phyloP scores from a whole-genome alignment of 2,329 filamentous ascomycete species.

The Chrysoporthe deuterocubensis region DNA sequence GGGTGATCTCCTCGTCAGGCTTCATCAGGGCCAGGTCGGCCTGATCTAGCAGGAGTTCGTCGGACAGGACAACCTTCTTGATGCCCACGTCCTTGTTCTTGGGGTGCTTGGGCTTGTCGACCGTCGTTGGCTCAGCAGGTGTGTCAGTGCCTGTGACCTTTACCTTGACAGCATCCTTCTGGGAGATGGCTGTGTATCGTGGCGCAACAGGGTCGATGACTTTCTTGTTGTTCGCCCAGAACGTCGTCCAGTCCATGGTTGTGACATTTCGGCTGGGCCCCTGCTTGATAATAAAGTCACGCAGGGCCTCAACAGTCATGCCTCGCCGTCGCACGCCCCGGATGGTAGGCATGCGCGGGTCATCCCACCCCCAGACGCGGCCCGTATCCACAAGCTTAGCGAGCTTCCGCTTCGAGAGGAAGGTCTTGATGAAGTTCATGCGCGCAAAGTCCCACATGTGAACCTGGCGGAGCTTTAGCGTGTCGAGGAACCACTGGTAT shows the following conservation, averaged over 20 bases:
- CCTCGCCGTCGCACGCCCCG: slow-evolving; percentile 78
- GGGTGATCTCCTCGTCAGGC: slow-evolving; percentile 86
- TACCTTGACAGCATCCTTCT: slow-evolving; percentile 73
- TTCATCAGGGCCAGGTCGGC: slow-evolving; percentile 82
- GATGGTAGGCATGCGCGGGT: slow-evolving; percentile 84
- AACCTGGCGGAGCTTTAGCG: slow-evolving; percentile 73
- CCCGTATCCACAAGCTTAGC: slow-evolving; percentile 80
- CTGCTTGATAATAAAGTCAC: slow-evolving; percentile 84
- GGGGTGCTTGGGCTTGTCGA: slow-evolving; percentile 83
- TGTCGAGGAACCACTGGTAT: slow-evolving; percentile 84
- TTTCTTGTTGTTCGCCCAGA: slow-evolving; percentile 79
- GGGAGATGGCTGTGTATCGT: slow-evolving; percentile 73
- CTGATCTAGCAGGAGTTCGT: slow-evolving; percentile 81
- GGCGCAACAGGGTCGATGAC: slow-evolving; percentile 78
- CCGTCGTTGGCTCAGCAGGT: slow-evolving; percentile 63
- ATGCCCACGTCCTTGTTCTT: slow-evolving; percentile 86
- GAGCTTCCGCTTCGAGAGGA: slow-evolving; percentile 85
- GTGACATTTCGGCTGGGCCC: slow-evolving; percentile 84
- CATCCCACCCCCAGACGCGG: slow-evolving; percentile 82
- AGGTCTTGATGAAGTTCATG: slow-evolving; percentile 82
- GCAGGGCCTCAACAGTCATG: slow-evolving; percentile 77
- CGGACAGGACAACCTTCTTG: slow-evolving; percentile 83
- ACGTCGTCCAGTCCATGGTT: slow-evolving; percentile 79
- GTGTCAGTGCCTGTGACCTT: slow-evolving; percentile 71
- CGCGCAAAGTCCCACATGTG: slow-evolving; percentile 86